phyloP scores from a whole-genome alignment of 352 stramenopile genomes.

The Phytopythium litorale region DNA sequence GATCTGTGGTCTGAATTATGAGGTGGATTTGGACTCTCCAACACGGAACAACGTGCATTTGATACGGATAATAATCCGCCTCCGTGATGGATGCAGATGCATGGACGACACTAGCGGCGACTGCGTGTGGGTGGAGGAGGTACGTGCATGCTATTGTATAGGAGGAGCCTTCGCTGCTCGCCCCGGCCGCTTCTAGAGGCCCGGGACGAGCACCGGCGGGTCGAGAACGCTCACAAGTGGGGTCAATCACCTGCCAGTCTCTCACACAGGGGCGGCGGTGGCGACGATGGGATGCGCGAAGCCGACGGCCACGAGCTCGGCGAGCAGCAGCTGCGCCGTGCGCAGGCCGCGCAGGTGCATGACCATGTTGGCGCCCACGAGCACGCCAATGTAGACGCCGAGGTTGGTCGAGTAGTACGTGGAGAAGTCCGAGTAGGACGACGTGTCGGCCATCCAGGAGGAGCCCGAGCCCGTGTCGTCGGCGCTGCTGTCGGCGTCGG shows the following conservation, averaged over 20 bases:
- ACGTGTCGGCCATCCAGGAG: slow-evolving; percentile 3
- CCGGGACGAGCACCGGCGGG: too few relatives aligned
- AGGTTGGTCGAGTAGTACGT: slow-evolving; percentile 36
- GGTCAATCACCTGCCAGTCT: too few relatives aligned
- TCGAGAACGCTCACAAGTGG: too few relatives aligned
- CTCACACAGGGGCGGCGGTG: not conserved
- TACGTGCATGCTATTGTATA: too few relatives aligned
- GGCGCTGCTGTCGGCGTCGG: slow-evolving; percentile 8
- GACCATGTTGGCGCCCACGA: slow-evolving; percentile 52
- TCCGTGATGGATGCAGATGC: too few relatives aligned
- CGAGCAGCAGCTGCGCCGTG: slow-evolving; percentile 22
- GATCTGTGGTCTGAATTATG: not conserved
- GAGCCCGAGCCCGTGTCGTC: not conserved
- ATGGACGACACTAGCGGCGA: too few relatives aligned
- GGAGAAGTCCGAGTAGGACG: slow-evolving; percentile 11
- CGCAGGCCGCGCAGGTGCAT: slow-evolving; percentile 56
- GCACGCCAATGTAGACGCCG: slow-evolving; percentile 42
- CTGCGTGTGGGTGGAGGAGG: too few relatives aligned
- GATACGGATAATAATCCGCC: not conserved
- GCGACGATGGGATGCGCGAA: not conserved
- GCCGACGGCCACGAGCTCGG: slow-evolving; percentile 24
- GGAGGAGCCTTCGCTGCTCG: too few relatives aligned
- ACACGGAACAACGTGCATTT: not conserved
- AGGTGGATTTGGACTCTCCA: not conserved
- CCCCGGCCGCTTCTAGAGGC: too few relatives aligned